Base-by-base conservation (phyloP, 1,284 basidiomycete species). In the Porogramme epimiltina region DNA sequence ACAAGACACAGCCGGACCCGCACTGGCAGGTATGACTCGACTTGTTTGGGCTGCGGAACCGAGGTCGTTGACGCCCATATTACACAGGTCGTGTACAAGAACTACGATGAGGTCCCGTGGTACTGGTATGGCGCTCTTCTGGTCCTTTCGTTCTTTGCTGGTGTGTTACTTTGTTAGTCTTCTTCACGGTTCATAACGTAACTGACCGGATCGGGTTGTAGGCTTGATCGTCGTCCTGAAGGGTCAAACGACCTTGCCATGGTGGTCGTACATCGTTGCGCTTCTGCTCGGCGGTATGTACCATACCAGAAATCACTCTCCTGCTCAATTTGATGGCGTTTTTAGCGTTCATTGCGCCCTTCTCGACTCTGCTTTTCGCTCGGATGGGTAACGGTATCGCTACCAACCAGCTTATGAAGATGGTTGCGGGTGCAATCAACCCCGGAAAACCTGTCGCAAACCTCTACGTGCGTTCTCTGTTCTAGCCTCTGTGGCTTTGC, bases 401-500 rank as follows among this genome's bases (percentile, higher is more conserved):
- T 1, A 84, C 81, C 9, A 78, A 77, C 55, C 81, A 82, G 57
- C 62, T 85, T 37, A 83, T 84, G 76, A 84, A 85, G 70, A 85
- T 87, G 82, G 77, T 86, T 24, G 81, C 80, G 9, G 82, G 82
- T 13, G 80, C 78, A 3, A 68, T 85, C 23, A 78, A 84, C 54
- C 83, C 84, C 3, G 84, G 85, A 20, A 75, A 76, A 51, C 84
- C 84, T 2, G 79, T 86, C 6, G 84, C 84, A 8, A 87, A 87
- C 65, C 76, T 85, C 49, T 85, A 85, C 60, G 81, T 82, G 54
- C 54, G 79, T 66, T 42, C 15, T 18, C 34, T 4, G 11, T 31
- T 31, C 13, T 13, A 6, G n/a, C 1, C 13, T 48, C 33, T 6
- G 33, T 46, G 1, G 40, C 42, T 37, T 20, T 39, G 13, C 13